Evolutionary conservation across 148 eudicot species (phyloP).

Genomic region (Rheum nobile): DNA sequence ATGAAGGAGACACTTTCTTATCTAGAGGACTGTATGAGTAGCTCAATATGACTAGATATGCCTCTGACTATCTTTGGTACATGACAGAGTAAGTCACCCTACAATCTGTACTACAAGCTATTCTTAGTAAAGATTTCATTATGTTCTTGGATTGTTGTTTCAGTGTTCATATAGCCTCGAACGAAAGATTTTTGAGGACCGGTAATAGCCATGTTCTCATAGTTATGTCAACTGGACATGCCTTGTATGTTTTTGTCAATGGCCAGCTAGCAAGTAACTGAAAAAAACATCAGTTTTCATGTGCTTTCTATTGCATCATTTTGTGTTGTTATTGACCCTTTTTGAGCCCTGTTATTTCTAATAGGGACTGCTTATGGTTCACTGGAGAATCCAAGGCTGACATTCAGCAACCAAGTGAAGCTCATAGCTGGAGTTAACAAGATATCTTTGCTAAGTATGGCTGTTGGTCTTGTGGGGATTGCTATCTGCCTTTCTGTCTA

Average conservation of each 20-base stretch:
- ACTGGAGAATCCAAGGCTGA: constrained; percentile 48
- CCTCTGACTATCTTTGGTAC: constrained; percentile 90
- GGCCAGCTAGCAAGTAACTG: constrained; percentile 55
- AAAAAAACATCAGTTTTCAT: neutral
- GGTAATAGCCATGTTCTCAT: constrained; percentile 48
- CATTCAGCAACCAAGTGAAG: constrained; percentile 47
- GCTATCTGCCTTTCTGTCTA: neutral
- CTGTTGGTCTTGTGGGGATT: constrained; percentile 84
- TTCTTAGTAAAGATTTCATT: neutral
- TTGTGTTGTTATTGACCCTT: no score
- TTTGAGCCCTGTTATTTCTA: neutral
- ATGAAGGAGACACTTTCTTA: constrained; percentile 30
- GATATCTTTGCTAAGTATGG: constrained; percentile 60
- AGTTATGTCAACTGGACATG: constrained; percentile 76
- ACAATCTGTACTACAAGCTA: neutral
- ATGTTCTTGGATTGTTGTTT: constrained; percentile 1
- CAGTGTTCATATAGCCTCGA: constrained; percentile 43
- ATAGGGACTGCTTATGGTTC: constrained; percentile 59
- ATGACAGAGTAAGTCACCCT: constrained; percentile 54
- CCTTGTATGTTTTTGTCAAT: constrained; percentile 60
- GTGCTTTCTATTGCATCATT: neutral
- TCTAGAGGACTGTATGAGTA: constrained; percentile 51
- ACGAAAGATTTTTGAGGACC: constrained; percentile 38
- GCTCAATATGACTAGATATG: constrained; percentile 56
- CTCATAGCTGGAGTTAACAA: constrained; percentile 61